Base-by-base conservation (phyloP, 768 basidiomycete species). In the Agaricus sinodeliciosus region DNA sequence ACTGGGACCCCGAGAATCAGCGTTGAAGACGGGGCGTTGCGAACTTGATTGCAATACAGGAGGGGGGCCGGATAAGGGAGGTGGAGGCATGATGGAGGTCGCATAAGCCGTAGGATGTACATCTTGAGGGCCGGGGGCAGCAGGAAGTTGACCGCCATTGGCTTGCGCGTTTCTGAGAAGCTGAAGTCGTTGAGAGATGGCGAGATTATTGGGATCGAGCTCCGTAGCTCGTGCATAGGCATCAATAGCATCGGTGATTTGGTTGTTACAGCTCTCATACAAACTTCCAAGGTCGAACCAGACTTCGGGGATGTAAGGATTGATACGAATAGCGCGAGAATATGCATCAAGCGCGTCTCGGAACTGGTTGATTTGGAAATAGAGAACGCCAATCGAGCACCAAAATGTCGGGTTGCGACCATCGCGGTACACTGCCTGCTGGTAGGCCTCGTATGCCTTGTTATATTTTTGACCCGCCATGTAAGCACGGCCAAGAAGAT, bases 331-430 rank as follows among this genome's bases (percentile, higher is more conserved):
- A 9, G 96, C 96, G 13, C 95, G 89, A 26, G 96, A 98, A 69
- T 99, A 99, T 9, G 96, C 96, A 63, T 99, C 96, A 35, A 99
- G 84, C 2, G 95, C 95, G 63, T 99, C 96, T 48, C 94, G 92
- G 74, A 91, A 99, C 66, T 99, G 96, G 70, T 97, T 98, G 75
- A 99, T 97, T 66, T 99, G 94, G 78, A 96, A 99, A 67, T 99
- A 99, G 1, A 99, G 80, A 0, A 99, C 96, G 43, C 96, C 96
- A 62, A 99, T 99, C 19, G 93, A 95, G 67, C 95, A 98, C 96
- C 96, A 98, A 70, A 97, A 99, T 0, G 96, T 97, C 0, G 96
- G 96, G 66, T 98, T 99, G 54, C 94, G 90, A 18, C 95, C 96
- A 63, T 99, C 96, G 49, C 95, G 90, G 70, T 98, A 98, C 15